Base-by-base conservation (phyloP, 352 stramenopile genomes). In the Phytophthora megakarya region DNA sequence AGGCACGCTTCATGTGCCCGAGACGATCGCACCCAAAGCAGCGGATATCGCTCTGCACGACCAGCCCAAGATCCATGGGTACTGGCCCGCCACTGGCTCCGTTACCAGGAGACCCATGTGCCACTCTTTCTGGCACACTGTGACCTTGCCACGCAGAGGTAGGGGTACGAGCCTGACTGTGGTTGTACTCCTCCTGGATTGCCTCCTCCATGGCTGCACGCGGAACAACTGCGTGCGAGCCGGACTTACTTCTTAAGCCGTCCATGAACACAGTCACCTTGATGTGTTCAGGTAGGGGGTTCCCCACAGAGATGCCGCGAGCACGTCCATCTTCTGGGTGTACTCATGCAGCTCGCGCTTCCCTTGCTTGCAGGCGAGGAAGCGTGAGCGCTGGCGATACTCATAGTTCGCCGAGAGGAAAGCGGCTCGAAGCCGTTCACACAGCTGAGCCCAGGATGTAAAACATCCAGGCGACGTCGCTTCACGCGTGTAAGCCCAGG, bases 401-500 rank as follows among this genome's bases (percentile, higher is more conserved):
- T 32, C 26, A 9, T 32, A 32, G 26, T 32, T 32, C 9, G 26
- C 26, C 26, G 26, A 9, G n/a, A 44, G 38, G 38, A 44, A 21
- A 10, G 38, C 38, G n/a, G 16, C 38, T 44, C n/a, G 16, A 4
- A 59, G 19, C 40, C 58, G 38, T 26, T 50, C 28, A 22, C 15
- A 42, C 61, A 61, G 38, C 21, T 47, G 21, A 16, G 33, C 0
- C 42, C 52, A 65, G 13, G 22, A 47, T 38, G 43, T 21, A 53
- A 73, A 65, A 38, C 35, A 40, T 16, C 35, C 12, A 7, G 35
- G 35, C 35, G 35, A 19, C 35, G 16, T 19, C 12, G 12, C 35
- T 19, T 40, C 39, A 61, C 38, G 25, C 60, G 54, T 55, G 39
- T 54, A 33, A 11, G 43, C 57, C 65, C 61, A 70, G 6, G 26